Evolutionary conservation across 1,284 basidiomycete genomes (phyloP), one percentile per base, ranked within the genome.

Genomic region (Meripilus lineatus): DNA sequence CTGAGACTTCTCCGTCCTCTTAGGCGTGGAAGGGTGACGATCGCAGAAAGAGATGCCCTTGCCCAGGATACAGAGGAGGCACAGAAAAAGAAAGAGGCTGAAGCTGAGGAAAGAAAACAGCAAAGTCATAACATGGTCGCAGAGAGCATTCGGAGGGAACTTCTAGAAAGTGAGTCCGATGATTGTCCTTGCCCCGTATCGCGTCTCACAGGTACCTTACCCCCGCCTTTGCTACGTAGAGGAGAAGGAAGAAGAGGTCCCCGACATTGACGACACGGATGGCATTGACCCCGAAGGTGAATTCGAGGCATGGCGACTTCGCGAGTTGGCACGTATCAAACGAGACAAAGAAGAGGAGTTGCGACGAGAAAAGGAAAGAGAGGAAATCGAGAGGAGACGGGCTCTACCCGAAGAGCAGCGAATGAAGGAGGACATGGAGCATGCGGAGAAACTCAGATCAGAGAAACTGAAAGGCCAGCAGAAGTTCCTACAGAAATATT

Each of bases 401-500:
- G 91, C 91, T 1, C 70, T 99, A 58, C 94, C 96, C 0, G 95
- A 98, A 63, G 90, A 87, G 50, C 84, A 95, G 60, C 74, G 96
- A 20, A 58, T 97, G 58, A 83, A 80, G 59, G 95, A 98, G 64
- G 95, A 99, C 62, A 58, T 93, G 48, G 93, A 89, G 62, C 80
- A 74, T 36, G 94, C 93, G 2, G 76, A 90, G 50, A 79, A 86
- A 61, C 72, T 79, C 32, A 74, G 94, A 42, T 82, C 84, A 44
- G 84, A 87, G 42, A 93, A 94, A 65, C 82, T 87, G 2, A 87
- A 92, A 56, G 92, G 91, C 2, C 74, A 89, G 50, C 89, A 93
- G 63, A 89, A 84, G 56, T 98, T 99, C 70, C 66, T 98, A 57
- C 93, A 99, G 64, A 98, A 96, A 68, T 99, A 97, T 64, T 98